Evolutionary conservation across 2,329 filamentous ascomycete species (phyloP), one percentile per base, ranked within the genome.

Genomic region (Zasmidium citrigriseum): DNA sequence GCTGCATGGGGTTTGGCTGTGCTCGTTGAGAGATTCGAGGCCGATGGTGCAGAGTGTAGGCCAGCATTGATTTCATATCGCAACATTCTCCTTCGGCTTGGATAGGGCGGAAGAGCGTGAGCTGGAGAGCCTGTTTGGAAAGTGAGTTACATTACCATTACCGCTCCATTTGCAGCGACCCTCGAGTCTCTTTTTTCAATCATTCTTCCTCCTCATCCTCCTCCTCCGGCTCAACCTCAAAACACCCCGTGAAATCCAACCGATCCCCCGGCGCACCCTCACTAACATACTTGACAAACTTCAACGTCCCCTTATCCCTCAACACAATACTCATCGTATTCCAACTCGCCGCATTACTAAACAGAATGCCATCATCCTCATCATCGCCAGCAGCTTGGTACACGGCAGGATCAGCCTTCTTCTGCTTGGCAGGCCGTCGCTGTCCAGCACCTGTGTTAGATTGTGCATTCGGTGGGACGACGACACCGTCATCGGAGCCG

Each of bases 261-360:
- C 95, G 83, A 76, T 98, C 95, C 0, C 95, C 95, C 70, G 85
- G 85, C 7, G 95, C 95, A 52, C 83, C 85, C 59, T 82, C 82
- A 75, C 89, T 96, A 21, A 99, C 89, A 74, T 98, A 99, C 80
- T 98, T 99, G 70, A 98, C 92, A 72, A 99, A 99, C 73, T 91
- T 88, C 71, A 99, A 80, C 14, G 89, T 89, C 14, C 91, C 93
- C 65, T 85, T 86, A 72, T 99, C 95, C 58, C 95, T 84, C 66
- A 98, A 79, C 27, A 98, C 95, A 64, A 99, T 86, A 64, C 89
- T 92, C 79, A 99, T 82, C 64, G 89, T 91, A 75, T 98, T 98
- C 95, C 95, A 99, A 7, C 80, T 79, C 1, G 88, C 86, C 0
- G 86, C 82, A 68, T 86, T 87, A 48, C 83, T 86, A 72, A 90